Conservation (phyloP, 805 yeast species). For the Yarrowia sp. region DNA sequence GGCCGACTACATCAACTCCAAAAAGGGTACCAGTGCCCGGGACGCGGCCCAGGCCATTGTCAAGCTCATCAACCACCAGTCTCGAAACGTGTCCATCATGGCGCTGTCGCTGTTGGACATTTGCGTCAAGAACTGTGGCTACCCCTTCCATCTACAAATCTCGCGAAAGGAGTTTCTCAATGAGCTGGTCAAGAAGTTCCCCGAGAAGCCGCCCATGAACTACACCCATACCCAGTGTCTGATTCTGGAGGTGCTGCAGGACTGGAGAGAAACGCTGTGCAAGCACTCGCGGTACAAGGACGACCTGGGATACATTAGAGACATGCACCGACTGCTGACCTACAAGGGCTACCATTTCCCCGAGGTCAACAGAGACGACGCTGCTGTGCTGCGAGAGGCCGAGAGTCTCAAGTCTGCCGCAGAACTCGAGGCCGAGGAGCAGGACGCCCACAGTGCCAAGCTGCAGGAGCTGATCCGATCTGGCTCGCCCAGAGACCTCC, state of each 20-base stretch:
- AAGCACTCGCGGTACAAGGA: constrained; percentile 87
- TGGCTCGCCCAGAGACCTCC: constrained; percentile 93
- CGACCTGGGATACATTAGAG: constrained; percentile 89
- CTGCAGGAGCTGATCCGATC: constrained; percentile 93
- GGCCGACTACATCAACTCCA: constrained; percentile 90
- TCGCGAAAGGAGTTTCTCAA: constrained; percentile 93
- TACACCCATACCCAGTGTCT: constrained; percentile 83
- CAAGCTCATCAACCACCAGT: constrained; percentile 78
- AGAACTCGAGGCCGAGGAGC: constrained; percentile 91
- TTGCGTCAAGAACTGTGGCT: constrained; percentile 96
- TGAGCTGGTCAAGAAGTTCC: constrained; percentile 90
- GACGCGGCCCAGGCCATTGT: constrained; percentile 91
- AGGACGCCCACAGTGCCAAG: constrained; percentile 90
- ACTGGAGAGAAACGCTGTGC: constrained; percentile 96
- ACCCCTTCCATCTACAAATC: constrained; percentile 93
- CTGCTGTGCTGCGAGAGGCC: constrained; percentile 83
- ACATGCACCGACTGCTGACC: constrained; percentile 89
- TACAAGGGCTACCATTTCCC: constrained; percentile 96
- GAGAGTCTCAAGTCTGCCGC: constrained; percentile 86
- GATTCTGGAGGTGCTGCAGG: constrained; percentile 89
- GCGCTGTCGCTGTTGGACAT: constrained; percentile 82
- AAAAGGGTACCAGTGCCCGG: constrained; percentile 88
- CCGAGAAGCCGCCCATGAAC: constrained; percentile 90
- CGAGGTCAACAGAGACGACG: constrained; percentile 85
- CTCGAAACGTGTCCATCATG: constrained; percentile 81